A percentile compares a stretch with the other conserved stretches of the same genome.
Conservation (phyloP, 2,329 filamentous ascomycete species). For the Colletotrichum musicola region DNA sequence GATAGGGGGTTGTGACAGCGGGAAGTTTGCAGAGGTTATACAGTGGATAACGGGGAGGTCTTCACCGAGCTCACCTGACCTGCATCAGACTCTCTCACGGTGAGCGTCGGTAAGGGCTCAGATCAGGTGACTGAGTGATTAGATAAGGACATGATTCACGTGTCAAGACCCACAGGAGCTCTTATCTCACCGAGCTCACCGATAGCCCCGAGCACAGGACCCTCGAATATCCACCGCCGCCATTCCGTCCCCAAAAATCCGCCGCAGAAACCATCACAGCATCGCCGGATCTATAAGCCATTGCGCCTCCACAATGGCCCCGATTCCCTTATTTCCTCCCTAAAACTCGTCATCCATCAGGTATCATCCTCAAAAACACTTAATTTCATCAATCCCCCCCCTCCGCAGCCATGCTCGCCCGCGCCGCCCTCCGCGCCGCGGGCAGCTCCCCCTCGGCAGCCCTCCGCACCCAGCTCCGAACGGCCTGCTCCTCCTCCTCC, state of each 20-base stretch:
- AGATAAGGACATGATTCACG: neutral
- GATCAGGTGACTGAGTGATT: neutral
- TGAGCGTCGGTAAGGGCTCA: neutral
- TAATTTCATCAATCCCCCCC: neutral
- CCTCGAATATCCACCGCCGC: constrained; percentile 21
- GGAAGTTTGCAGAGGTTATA: constrained; percentile 37
- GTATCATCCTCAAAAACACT: neutral
- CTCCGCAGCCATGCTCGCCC: constrained; percentile 33
- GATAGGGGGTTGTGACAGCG: constrained; percentile 30
- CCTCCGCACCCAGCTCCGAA: constrained; percentile 38
- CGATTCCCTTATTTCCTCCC: constrained; percentile 32
- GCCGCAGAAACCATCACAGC: constrained; percentile 63
- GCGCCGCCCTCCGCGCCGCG: constrained; percentile 37
- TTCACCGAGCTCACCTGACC: neutral
- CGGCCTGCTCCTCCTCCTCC: constrained; percentile 42
- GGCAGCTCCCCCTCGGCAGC: constrained; percentile 4
- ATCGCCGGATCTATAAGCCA: constrained; percentile 43
- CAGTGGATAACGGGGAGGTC: constrained; percentile 31
- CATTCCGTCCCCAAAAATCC: constrained; percentile 57
- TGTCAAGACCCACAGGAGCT: constrained; percentile 20
- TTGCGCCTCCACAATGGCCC: constrained; percentile 50
- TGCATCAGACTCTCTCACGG: neutral
- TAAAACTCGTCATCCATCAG: constrained; percentile 7
- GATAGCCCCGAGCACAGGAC: constrained; percentile 26
- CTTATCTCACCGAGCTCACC: constrained; percentile 36